These are phyloP conservation scores for Cylindrodendrum hubeiense DNA, from an alignment of 2,329 filamentous ascomycete species.

Conservation along the genomic window DNA sequence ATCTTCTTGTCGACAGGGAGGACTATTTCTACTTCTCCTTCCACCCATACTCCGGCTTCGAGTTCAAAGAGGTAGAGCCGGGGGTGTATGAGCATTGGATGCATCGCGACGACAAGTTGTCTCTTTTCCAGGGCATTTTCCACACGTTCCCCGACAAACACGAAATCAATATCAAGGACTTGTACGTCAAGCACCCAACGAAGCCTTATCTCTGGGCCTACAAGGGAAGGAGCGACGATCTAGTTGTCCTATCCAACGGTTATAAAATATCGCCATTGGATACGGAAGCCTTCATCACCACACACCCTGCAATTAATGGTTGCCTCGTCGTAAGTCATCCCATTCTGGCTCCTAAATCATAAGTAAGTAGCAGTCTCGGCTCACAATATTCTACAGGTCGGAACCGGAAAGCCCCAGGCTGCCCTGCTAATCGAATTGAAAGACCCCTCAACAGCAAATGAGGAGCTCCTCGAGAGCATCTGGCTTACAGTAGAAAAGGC, in stretches of 20 bases:
- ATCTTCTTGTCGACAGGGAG: conserved; percentile 40
- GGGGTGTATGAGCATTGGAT: conserved; percentile 50
- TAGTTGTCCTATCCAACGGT: conserved; percentile 47
- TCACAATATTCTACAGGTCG: conserved; percentile 19
- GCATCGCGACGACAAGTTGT: conserved; percentile 45
- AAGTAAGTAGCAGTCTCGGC: too few relatives aligned
- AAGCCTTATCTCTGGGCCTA: conserved; percentile 47
- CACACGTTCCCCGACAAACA: conserved; percentile 46
- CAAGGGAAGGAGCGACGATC: conserved; percentile 46
- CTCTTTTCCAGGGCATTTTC: conserved; percentile 48
- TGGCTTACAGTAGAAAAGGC: conserved; percentile 59
- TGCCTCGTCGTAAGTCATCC: conserved; percentile 36
- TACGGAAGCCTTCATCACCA: conserved; percentile 43
- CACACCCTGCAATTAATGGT: conserved; percentile 42
- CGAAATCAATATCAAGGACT: conserved; percentile 47
- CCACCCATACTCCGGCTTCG: conserved; percentile 50
- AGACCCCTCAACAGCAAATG: conserved; percentile 31
- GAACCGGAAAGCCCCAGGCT: conserved; percentile 42
- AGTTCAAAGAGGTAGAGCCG: conserved; percentile 48
- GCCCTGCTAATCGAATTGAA: conserved; percentile 46
- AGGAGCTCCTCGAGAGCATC: conserved; percentile 54
- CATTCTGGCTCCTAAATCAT: too few relatives aligned
- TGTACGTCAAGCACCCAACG: conserved; percentile 44
- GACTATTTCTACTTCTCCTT: conserved; percentile 51
- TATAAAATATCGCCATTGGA: conserved; percentile 49